Base-by-base conservation (phyloP, 257 asterid species). In the Solanum sejunctum region DNA sequence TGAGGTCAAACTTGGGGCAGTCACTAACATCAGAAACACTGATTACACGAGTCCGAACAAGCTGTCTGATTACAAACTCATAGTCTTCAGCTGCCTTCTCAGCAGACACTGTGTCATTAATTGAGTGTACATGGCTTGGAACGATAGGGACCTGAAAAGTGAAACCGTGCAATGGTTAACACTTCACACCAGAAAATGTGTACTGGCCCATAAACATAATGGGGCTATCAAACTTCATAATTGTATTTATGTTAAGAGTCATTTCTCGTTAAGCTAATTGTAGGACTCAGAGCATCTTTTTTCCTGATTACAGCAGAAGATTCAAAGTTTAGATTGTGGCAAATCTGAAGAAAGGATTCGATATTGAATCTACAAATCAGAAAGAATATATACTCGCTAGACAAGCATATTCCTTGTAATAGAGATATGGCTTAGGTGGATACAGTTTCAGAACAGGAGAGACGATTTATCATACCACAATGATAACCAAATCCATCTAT, bases 31-130 rank as follows among this genome's bases (percentile, higher is more conserved):
- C 92, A 5, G 93, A 93, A 9, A 83, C 92, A 3, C 88, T 86
- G 87, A 96, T 88, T 79, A 93, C 89, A 8, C 98, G 97, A n/a
- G 97, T 91, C 93, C 89, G 92, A 60, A 94, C 98, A 0, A 92
- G 97, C 87, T 94, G 99, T 66, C 98, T 81, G 88, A 94, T 93
- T 82, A 92, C 91, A 85, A 93, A 94, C 88, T 92, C 98, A 12
- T 96, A 96, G 70, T 91, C 97, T 89, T 92, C 94, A 0, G 99
- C 98, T 2, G 99, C 98, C 80, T 93, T 92, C 80, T 94, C 98
- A 28, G 98, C 98, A 7, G 98, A 86, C 55, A 91, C 92, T 0
- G 95, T 32, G 91, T 93, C 98, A 47, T 96, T 93, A 87, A 96
- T 93, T n/a, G 99, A 88, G 69, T 92, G 97, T 75, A 95, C 92